Conservation (phyloP, 495 filamentous ascomycete species). For the Aspergillus bertholletiae region DNA sequence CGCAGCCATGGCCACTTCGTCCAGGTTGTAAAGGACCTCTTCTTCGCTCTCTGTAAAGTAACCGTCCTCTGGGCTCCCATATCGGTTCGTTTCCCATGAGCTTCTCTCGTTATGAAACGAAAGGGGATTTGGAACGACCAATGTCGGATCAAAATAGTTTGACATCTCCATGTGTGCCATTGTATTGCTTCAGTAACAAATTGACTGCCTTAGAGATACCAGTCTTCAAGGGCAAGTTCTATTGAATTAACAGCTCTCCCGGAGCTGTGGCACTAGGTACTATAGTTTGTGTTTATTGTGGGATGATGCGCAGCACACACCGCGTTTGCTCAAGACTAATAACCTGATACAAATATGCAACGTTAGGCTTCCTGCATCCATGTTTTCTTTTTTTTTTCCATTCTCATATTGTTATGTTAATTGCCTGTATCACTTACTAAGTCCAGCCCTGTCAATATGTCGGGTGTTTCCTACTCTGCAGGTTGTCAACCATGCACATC, state of each 20-base stretch:
- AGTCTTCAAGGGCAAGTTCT: neutral
- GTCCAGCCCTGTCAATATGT: neutral
- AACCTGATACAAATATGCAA: neutral
- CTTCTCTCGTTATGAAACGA: neutral
- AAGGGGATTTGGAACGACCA: neutral
- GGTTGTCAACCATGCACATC: neutral
- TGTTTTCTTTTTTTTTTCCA: neutral
- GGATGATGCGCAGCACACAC: neutral
- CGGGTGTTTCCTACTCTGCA: neutral
- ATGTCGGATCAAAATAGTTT: neutral
- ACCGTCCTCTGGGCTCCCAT: neutral
- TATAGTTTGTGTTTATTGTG: neutral
- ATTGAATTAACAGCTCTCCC: neutral
- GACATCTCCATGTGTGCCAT: neutral
- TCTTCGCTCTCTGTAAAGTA: conserved; percentile 18
- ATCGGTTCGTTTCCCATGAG: neutral
- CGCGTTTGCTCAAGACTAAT: neutral
- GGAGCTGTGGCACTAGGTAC: neutral
- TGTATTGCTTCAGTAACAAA: neutral
- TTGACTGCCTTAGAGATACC: neutral
- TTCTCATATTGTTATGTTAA: neutral
- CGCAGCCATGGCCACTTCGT: conserved; percentile 17
- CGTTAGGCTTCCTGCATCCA: neutral
- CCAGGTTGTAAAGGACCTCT: conserved; percentile 23
- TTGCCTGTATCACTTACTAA: neutral